Evolutionary conservation across 257 asterid species (phyloP), one percentile per base, ranked within the genome.

Genomic region (Nicotiana undulata): DNA sequence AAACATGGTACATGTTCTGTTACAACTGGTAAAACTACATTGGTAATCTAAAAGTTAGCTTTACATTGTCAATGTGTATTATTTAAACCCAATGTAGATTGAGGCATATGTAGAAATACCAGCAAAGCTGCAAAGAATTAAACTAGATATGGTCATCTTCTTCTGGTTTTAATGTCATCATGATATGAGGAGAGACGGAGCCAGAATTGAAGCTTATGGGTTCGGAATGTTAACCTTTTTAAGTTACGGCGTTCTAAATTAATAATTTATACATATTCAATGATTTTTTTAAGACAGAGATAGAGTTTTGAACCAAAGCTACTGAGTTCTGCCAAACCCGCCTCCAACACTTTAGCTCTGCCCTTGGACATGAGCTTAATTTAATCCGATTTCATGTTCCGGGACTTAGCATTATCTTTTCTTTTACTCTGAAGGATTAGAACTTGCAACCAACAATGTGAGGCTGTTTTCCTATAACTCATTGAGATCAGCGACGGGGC

Each of bases 401-500:
- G 5, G n/a, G 26, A 28, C 18, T 52, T 67, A 15, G 63, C 1
- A 4, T 22, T 56, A 22, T 58, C 11, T 32, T 15, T 49, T 79
- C n/a, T 26, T 28, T 59, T 67, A 22, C 46, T 80, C 17, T 75
- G 61, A 44, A 75, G 79, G 79, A 46, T 70, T 86, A 91, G 97
- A 83, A 77, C 85, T 92, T 81, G 79, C 84, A 6, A 86, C 91
- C 66, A 89, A 85, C 85, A 90, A 91, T 74, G 90, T 89, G 4
- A 88, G 87, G 86, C 82, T 92, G 81, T 89, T 92, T 81, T 81
- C 95, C 4, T 86, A 89, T 72, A 85, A 89, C 64, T 82, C 91
- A 3, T 77, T 94, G 85, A 86, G 92, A 77, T 91, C 97, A 82
- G 98, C 98, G 3, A 91, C 97, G 1, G 82, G 85, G 37, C 81